Conservation (phyloP, 169 alveolate species). For the Plasmodium berghei region DNA sequence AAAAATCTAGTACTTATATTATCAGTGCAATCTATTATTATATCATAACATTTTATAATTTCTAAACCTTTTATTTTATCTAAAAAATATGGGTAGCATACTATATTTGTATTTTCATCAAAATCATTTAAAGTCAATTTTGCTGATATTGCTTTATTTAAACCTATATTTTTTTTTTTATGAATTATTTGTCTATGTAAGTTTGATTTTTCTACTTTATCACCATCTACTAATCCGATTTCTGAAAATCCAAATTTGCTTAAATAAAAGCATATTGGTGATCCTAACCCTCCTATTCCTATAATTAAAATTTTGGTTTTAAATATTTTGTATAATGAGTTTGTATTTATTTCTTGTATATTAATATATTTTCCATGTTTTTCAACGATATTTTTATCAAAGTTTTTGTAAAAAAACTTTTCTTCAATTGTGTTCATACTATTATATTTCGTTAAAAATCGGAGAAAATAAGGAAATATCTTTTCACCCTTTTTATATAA, state of each 20-base stretch:
- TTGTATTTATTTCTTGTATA: slow-evolving; percentile 33
- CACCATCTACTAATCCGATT: slow-evolving; percentile 90
- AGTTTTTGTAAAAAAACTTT: slow-evolving; percentile 46
- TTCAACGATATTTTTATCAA: slow-evolving; percentile 41
- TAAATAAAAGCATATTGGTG: slow-evolving; percentile 94
- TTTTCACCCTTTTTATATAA: slow-evolving; percentile 8
- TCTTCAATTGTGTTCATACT: slow-evolving; percentile 6
- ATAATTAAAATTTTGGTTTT: slow-evolving; percentile 93
- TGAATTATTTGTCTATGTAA: slow-evolving; percentile 90
- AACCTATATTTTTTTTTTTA: slow-evolving; percentile 82
- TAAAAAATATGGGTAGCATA: slow-evolving; percentile 79
- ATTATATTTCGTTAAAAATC: slow-evolving; percentile 1
- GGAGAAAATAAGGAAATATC: neutral
- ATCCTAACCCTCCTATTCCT: slow-evolving; percentile 99
- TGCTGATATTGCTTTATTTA: slow-evolving; percentile 88
- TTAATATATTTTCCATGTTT: slow-evolving; percentile 47
- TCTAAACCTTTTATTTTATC: slow-evolving; percentile 80
- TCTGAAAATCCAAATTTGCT: slow-evolving; percentile 95
- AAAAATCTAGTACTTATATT: slow-evolving; percentile 82
- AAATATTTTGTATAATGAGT: slow-evolving; percentile 57
- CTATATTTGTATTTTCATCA: slow-evolving; percentile 73
- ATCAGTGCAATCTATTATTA: slow-evolving; percentile 84
- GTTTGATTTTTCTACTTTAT: slow-evolving; percentile 85
- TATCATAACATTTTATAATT: slow-evolving; percentile 79
- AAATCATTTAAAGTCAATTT: slow-evolving; percentile 73